Conservation (phyloP, 1,139 yeast genomes). For the Zygosaccharomyces sapae region DNA sequence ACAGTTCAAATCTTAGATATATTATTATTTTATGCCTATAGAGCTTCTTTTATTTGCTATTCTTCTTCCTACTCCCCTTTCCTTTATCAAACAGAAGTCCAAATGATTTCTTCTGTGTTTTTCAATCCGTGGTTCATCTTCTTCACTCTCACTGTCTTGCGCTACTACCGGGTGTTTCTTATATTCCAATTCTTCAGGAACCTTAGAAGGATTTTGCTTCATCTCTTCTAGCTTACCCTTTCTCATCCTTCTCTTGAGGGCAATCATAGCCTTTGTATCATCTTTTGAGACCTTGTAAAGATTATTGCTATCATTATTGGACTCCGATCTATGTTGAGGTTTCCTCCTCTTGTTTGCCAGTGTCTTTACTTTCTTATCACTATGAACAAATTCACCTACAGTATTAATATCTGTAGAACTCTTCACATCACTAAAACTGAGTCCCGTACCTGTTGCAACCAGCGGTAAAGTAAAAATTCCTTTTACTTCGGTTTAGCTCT, state of each 20-base stretch:
- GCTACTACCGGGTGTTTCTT: not conserved
- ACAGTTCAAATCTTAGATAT: no score
- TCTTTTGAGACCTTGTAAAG: constrained; percentile 31
- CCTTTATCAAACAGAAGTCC: constrained; percentile 21
- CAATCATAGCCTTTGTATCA: constrained; percentile 36
- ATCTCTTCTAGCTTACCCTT: constrained; percentile 19
- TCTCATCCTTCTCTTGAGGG: constrained; percentile 35
- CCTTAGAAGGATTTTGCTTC: constrained; percentile 2
- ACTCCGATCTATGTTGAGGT: constrained; percentile 13
- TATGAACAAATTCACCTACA: constrained; percentile 35
- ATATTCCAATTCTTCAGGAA: not conserved
- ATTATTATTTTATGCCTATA: constrained; percentile 3
- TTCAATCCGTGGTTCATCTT: constrained; percentile 17
- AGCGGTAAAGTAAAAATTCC: constrained; percentile 33
- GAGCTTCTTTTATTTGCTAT: constrained; percentile 9
- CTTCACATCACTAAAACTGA: constrained; percentile 19
- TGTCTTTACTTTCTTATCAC: constrained; percentile 34
- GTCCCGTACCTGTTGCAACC: constrained; percentile 35
- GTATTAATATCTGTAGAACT: constrained; percentile 31
- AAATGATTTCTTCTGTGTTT: constrained; percentile 21
- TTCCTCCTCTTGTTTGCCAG: constrained; percentile 33
- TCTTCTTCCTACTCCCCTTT: constrained; percentile 11
- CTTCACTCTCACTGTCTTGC: constrained; percentile 17
- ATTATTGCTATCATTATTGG: constrained; percentile 11
- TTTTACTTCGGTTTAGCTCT: constrained; percentile 25